Percentiles rank a stretch among this genome's conserved stretches.
These are phyloP conservation scores for Atractiella rhizophila DNA, from an alignment of 768 basidiomycete genomes.

Conservation along the genomic window DNA sequence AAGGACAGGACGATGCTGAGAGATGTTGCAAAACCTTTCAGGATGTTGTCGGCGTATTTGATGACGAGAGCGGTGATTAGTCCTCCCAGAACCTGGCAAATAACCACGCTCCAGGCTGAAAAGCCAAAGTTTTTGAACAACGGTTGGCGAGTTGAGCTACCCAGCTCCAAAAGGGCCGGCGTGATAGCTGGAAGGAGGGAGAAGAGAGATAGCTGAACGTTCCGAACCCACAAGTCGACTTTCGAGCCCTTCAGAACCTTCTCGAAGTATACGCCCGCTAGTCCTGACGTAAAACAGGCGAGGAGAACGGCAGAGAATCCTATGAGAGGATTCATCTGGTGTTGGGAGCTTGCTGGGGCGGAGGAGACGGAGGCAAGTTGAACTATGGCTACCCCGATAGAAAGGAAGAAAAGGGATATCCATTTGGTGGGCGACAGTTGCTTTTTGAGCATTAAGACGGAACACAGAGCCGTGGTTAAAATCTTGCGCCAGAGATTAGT, in stretches of 20 bases:
- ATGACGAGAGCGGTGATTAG: constrained; percentile 79
- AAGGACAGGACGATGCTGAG: constrained; percentile 86
- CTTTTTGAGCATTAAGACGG: constrained; percentile 68
- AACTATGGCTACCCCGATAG: constrained; percentile 25
- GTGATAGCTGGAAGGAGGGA: constrained; percentile 66
- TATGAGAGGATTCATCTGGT: constrained; percentile 51
- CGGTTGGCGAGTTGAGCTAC: constrained; percentile 17
- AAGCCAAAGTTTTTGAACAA: constrained; percentile 64
- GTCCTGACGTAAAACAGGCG: constrained; percentile 82
- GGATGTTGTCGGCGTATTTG: constrained; percentile 33
- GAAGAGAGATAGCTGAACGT: constrained; percentile 83
- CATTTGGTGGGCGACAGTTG: constrained; percentile 32
- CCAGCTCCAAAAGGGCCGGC: constrained; percentile 24
- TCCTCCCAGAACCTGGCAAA: constrained; percentile 72
- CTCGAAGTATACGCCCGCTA: constrained; percentile 95
- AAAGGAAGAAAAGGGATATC: constrained; percentile 34
- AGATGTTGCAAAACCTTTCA: constrained; percentile 51
- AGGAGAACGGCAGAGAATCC: constrained; percentile 73
- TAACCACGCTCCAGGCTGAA: constrained; percentile 78
- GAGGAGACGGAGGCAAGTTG: constrained; percentile 27
- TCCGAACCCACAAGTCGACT: constrained; percentile 82
- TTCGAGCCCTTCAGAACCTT: constrained; percentile 81
- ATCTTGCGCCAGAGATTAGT: constrained; percentile 50
- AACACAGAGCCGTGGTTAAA: constrained; percentile 63
- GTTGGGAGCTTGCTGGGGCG: too few relatives aligned